Base-by-base conservation (phyloP, 768 basidiomycete genomes). In the Agaricus sinodeliciosus region DNA sequence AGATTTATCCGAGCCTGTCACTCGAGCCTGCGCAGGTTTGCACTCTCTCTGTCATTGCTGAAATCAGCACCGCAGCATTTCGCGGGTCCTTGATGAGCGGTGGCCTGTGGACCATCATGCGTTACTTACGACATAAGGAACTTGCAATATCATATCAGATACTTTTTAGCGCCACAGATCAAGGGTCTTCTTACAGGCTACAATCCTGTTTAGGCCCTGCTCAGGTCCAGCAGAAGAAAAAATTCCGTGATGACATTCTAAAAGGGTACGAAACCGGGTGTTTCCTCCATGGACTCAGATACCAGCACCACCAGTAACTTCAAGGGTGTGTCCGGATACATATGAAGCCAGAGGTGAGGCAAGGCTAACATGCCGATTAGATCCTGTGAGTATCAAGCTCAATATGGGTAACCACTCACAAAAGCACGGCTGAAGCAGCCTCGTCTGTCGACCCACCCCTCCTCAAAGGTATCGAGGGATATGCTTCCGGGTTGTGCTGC, bases 231-330 rank as follows among this genome's bases (percentile, higher is more conserved):
- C 12, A 39, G 12, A 8, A 13, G 12, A 39, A 39, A 11, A 31
- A 11, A 11, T 8, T 31, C 31, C 31, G 8, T 31, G 31, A 31
- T 31, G 31, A 31, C 31, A 31, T 31, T 31, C 31, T 31, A 31
- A 11, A 39, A 7, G 6, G 12, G 37, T 39, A 13, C 15, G 13
- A 15, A 15, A 13, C 37, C 37, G 16, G 13, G 12, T n/a, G 15
- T 39, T 39, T 16, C 37, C 15, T 13, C 3, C 15, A n/a, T n/a
- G 16, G 12, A 16, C 9, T 68, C 66, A 88, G 51, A 90, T 90
- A 35, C 87, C 87, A 49, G 75, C 74, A 39, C 90, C 90, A 31
- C 90, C 90, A 35, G 90, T 91, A 18, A 88, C 86, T 66, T 90
- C 88, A 49, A 92, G 71, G 13, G 87, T 90, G 67, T 91, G 90